phyloP scores from a whole-genome alignment of 108 stramenopile genomes.

The Cylindrotheca closterium region DNA sequence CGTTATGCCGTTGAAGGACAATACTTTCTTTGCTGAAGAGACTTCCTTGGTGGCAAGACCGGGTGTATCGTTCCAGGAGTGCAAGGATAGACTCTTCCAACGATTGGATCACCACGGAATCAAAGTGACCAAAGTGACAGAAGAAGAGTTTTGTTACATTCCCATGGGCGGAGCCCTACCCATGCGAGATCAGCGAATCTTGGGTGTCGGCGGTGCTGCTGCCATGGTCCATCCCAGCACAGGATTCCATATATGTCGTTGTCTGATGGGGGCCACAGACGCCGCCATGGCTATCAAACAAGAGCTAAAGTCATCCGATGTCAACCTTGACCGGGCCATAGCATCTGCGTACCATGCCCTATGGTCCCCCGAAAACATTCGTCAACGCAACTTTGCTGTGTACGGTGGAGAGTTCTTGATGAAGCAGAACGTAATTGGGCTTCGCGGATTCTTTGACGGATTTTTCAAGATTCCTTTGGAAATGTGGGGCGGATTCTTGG shows the following conservation, averaged over 20 bases:
- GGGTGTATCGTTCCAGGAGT: constrained; percentile 86
- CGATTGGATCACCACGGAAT: constrained; percentile 87
- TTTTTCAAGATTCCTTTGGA: constrained; percentile 87
- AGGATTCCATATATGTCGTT: constrained; percentile 86
- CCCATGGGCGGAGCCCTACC: constrained; percentile 96
- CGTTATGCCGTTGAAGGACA: constrained; percentile 90
- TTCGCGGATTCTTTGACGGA: constrained; percentile 95
- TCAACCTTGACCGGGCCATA: constrained; percentile 78
- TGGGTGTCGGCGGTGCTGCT: constrained; percentile 89
- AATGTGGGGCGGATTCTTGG: constrained; percentile 93
- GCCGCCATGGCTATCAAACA: constrained; percentile 70
- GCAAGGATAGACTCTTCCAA: constrained; percentile 83
- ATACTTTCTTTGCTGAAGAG: constrained; percentile 89
- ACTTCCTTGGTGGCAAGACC: constrained; percentile 93
- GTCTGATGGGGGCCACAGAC: constrained; percentile 68
- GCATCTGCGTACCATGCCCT: constrained; percentile 85
- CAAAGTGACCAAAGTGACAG: constrained; percentile 73
- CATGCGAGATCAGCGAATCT: constrained; percentile 79
- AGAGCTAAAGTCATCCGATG: constrained; percentile 40
- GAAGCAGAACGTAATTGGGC: constrained; percentile 86
- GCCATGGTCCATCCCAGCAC: constrained; percentile 95
- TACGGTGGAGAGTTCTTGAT: constrained; percentile 97
- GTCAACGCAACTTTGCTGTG: constrained; percentile 92
- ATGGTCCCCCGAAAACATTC: constrained; percentile 84
- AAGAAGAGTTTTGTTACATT: constrained; percentile 96